phyloP scores from a whole-genome alignment of 129 eudicot genomes.

The Centella asiatica region DNA sequence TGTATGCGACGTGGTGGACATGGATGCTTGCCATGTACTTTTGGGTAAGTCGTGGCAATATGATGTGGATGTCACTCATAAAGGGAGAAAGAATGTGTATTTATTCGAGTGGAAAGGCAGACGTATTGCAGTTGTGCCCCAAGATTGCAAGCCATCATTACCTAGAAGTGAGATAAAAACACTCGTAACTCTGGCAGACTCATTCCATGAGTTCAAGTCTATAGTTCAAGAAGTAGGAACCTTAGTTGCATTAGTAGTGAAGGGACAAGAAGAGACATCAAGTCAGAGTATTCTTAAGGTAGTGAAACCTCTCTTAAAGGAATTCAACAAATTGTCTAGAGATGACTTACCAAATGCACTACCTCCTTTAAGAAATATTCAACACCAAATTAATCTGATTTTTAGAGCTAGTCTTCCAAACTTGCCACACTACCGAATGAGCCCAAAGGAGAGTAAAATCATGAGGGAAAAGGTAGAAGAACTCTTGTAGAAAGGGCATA shows the following conservation, averaged over 20 bases:
- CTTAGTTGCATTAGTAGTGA: background rate
- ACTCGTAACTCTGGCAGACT: background rate
- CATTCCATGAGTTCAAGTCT: background rate
- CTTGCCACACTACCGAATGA: background rate
- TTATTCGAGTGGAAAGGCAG: background rate
- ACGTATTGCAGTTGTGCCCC: background rate
- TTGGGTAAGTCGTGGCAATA: slow-evolving; percentile 5
- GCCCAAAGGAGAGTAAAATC: background rate
- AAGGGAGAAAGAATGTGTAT: background rate
- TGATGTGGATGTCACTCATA: background rate
- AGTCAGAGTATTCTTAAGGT: background rate
- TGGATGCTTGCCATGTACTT: background rate
- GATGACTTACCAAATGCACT: background rate
- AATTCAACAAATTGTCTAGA: background rate
- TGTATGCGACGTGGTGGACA: background rate
- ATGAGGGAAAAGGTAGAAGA: background rate
- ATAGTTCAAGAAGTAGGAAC: background rate
- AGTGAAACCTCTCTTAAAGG: background rate
- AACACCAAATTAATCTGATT: background rate
- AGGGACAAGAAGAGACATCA: background rate
- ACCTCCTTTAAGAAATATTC: background rate
- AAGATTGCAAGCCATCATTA: background rate
- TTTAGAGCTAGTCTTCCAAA: background rate
- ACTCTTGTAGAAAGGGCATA: background rate
- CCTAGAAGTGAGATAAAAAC: background rate